Evolutionary conservation across 768 basidiomycete genomes (phyloP).

Genomic region (Lactifluus rugatus): DNA sequence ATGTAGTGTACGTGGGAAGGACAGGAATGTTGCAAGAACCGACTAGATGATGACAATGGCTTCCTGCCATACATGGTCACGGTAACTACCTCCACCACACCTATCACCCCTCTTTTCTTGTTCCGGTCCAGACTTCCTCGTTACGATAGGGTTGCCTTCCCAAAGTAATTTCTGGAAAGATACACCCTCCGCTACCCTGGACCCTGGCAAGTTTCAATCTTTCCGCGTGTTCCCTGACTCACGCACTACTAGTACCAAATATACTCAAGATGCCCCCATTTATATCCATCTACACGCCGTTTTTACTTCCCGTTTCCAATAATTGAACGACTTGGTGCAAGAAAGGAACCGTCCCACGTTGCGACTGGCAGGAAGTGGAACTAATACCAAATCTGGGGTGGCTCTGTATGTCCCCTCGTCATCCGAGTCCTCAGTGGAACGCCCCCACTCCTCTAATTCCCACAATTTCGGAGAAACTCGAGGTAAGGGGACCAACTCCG

Average conservation of each 20-base stretch:
- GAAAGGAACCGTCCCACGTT: background rate
- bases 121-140: background rate
- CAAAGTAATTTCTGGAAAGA: background rate
- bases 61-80: constrained; percentile 14
- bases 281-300: background rate
- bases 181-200: constrained; percentile 7
- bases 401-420: background rate
- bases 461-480: background rate
- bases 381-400: background rate
- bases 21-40: background rate
- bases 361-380: background rate
- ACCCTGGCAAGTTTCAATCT: constrained; percentile 3
- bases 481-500: background rate
- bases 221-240: background rate
- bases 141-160: constrained; percentile 11
- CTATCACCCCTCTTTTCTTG: constrained; percentile 6
- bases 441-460: background rate
- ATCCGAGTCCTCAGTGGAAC: background rate
- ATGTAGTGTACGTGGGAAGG: constrained; percentile 6
- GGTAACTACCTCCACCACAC: constrained; percentile 7
- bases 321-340: background rate
- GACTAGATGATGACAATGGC: constrained; percentile 1
- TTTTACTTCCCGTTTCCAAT: background rate
- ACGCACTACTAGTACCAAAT: background rate
- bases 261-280: background rate